Base-by-base conservation (phyloP, 495 filamentous ascomycete species). In the Penicillium diatomitis region DNA sequence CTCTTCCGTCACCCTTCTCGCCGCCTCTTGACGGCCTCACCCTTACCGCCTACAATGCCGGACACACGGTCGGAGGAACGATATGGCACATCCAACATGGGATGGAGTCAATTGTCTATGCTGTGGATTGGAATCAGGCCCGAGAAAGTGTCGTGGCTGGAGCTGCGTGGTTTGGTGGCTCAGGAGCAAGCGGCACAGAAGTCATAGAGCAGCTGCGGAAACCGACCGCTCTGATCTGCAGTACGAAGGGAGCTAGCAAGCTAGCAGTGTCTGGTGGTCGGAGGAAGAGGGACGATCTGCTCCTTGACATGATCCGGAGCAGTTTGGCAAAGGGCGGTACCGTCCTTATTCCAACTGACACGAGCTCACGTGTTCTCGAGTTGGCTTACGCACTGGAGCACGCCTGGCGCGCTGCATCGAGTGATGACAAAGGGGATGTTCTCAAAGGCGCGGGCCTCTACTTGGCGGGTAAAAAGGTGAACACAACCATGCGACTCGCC, bases 11-110 rank as follows among this genome's bases (percentile, higher is more conserved):
- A 8, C 83, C 88, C 0, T 92, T 88, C 63, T 92, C 89, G 3
- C 88, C 90, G 11, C 86, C 90, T 4, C 69, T 95, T 10, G 86
- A 89, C 52, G 90, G 89, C n/a, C 81, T 99, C 11, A 95, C 88
- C 2, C 86, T 99, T 46, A 96, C 92, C 5, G 92, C 92, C 3
- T 97, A 97, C 69, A 92, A 90, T 72, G 89, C 92, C 30, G 94
- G 92, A 32, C 91, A 96, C 62, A 95, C 90, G 0, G 79, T 97
- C 0, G 92, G 92, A 56, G 92, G 92, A 50, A 95, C 92, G 29
- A 95, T 99, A 67, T 99, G 92, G 92, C 91, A 97, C 60, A 89
- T 99, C 52, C 92, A 96, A 49, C 90, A 97, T 72, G 90, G 90
- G 1, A 77, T 96, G 62, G 92, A 99, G 62, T 95, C 89, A 1